Percentiles rank a stretch among this genome's conserved stretches.
Conservation (phyloP, 768 basidiomycete species). For the Termitomyces sp. region DNA sequence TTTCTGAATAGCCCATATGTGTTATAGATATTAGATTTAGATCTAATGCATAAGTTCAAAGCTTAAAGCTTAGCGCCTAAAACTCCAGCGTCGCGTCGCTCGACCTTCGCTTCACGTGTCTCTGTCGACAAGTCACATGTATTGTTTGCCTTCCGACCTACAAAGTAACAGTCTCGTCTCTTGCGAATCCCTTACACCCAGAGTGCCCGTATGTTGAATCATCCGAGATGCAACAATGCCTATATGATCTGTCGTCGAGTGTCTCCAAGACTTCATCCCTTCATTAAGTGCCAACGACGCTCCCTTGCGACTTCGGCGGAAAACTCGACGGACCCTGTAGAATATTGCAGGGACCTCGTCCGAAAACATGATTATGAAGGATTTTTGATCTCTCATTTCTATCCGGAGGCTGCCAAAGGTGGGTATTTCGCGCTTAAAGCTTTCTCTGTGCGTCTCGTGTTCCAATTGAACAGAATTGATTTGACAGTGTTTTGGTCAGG, state of each 20-base stretch:
- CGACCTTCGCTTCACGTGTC: neutral
- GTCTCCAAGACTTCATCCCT: neutral
- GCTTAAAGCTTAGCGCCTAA: too few species aligned
- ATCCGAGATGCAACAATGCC: neutral
- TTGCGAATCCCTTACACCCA: neutral
- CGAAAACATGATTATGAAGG: slow-evolving; percentile 81
- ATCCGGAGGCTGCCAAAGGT: slow-evolving; percentile 54
- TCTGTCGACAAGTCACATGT: neutral
- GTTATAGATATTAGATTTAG: too few species aligned
- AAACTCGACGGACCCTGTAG: slow-evolving; percentile 32
- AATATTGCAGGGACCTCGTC: slow-evolving; percentile 69
- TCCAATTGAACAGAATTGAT: neutral
- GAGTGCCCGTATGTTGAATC: neutral
- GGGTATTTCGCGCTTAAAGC: slow-evolving; percentile 79
- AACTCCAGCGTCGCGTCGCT: too few species aligned
- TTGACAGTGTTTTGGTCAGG: slow-evolving; percentile 30
- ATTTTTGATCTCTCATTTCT: slow-evolving; percentile 65
- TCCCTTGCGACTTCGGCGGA: slow-evolving; percentile 4
- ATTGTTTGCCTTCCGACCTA: neutral
- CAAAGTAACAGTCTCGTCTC: neutral
- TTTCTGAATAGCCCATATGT: neutral
- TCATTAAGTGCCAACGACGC: slow-evolving; percentile 1
- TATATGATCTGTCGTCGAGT: neutral
- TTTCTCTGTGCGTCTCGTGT: slow-evolving; percentile 60
- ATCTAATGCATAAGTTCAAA: too few species aligned